These are phyloP conservation scores for Erythrophleum ivorense DNA, from an alignment of 331 rosid species.

Conservation along the genomic window DNA sequence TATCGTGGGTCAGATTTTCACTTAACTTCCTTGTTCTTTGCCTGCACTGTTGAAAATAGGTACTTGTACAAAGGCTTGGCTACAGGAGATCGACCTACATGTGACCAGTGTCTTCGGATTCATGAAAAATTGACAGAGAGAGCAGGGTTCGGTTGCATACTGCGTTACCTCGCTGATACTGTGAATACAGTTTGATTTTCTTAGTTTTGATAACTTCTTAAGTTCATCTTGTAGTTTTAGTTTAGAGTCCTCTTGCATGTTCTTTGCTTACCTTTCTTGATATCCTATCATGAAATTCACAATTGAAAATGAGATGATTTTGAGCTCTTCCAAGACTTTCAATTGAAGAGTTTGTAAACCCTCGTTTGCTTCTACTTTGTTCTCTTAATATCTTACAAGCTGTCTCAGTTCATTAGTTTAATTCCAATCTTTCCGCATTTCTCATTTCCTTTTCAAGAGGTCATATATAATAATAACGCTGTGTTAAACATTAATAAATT, in stretches of 20 bases:
- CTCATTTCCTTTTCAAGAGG: too few relatives aligned
- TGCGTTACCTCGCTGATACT: slow-evolving; percentile 55
- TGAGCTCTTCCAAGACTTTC: not conserved
- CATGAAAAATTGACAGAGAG: slow-evolving; percentile 87
- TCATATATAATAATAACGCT: too few relatives aligned
- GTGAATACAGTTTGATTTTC: slow-evolving; percentile 25
- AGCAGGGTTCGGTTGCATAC: slow-evolving; percentile 97
- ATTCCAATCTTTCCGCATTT: too few relatives aligned
- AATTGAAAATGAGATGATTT: slow-evolving; percentile 4
- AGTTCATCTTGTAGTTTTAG: not conserved
- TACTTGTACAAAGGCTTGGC: slow-evolving; percentile 95
- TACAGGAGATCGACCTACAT: slow-evolving; percentile 94
- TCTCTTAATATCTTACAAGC: not conserved
- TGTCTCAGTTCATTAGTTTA: not conserved
- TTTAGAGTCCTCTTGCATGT: slow-evolving; percentile 17
- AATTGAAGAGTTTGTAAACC: not conserved
- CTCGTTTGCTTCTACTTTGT: not conserved
- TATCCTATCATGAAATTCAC: slow-evolving; percentile 7
- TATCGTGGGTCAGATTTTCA: not conserved
- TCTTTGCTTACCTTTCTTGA: not conserved
- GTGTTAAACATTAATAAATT: too few relatives aligned
- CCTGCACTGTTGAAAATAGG: slow-evolving; percentile 46
- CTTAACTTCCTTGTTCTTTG: not conserved
- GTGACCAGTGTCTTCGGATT: slow-evolving; percentile 89
- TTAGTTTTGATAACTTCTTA: not conserved